phyloP scores from a whole-genome alignment of 257 asterid species.

The Penstemon davidsonii region DNA sequence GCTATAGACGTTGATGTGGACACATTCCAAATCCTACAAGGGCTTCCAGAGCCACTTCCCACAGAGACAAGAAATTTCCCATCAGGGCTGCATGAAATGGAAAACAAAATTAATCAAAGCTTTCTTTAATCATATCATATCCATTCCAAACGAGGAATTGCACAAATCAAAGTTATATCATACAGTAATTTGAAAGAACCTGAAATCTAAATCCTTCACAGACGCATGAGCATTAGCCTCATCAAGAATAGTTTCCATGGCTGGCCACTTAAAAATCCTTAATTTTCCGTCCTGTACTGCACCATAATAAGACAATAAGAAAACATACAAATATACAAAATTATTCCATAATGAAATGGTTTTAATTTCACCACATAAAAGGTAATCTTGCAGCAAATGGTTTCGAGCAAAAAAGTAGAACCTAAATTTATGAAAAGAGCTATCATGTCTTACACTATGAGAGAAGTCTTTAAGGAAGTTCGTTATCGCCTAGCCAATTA shows the following conservation, averaged over 20 bases:
- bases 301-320: constrained; percentile 38
- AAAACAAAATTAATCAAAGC: constrained; percentile 24
- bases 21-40: constrained; percentile 69
- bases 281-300: constrained; percentile 91
- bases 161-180: constrained; percentile 15
- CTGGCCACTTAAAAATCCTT: constrained; percentile 89
- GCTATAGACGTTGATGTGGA: constrained; percentile 52
- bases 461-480: constrained; percentile 4
- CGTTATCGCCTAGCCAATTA: background rate
- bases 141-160: constrained; percentile 4
- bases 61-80: constrained; percentile 85
- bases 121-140: constrained; percentile 6
- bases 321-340: constrained; percentile 13
- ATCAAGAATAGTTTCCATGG: constrained; percentile 67
- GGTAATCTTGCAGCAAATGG: too few species aligned
- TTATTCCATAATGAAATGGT: constrained; percentile 16
- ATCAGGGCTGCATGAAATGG: constrained; percentile 62
- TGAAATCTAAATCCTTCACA: constrained; percentile 90
- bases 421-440: background rate
- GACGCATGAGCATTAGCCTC: constrained; percentile 66
- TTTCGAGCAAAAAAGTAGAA: background rate
- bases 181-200: constrained; percentile 41
- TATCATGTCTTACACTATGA: background rate
- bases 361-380: background rate
- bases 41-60: constrained; percentile 75